Conservation (phyloP, 2,329 filamentous ascomycete species). For the Botrytis fabae region DNA sequence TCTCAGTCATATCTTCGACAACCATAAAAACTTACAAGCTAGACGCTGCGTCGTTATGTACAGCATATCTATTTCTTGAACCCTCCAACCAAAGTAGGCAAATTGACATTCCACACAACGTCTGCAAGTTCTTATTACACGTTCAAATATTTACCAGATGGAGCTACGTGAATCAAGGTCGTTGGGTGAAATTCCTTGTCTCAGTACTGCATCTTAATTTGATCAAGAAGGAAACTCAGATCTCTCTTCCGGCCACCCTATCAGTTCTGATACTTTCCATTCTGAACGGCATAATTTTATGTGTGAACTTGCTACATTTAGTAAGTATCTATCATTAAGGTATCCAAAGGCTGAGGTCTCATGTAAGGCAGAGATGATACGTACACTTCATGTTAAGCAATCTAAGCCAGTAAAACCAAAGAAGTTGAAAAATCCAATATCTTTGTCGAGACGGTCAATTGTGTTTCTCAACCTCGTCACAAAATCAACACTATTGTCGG, state of each 20-base stretch:
- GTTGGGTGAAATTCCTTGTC: neutral
- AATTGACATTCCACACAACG: neutral
- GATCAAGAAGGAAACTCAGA: neutral
- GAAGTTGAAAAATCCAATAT: neutral
- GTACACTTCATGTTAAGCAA: neutral
- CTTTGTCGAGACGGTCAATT: neutral
- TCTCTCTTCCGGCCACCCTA: neutral
- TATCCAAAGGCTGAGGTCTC: neutral
- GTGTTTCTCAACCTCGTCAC: neutral
- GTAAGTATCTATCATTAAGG: neutral
- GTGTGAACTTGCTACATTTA: accelerated
- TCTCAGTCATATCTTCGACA: neutral
- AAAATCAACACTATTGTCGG: neutral
- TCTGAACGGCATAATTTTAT: neutral
- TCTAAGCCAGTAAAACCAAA: neutral
- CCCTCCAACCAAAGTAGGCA: neutral
- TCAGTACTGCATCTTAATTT: neutral
- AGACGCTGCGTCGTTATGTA: neutral
- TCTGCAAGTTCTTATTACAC: neutral
- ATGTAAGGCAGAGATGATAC: too few relatives aligned
- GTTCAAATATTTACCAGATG: neutral
- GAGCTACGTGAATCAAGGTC: neutral
- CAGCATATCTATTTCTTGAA: neutral
- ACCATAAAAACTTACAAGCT: neutral
- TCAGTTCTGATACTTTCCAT: neutral